phyloP scores from a whole-genome alignment of 2,329 filamentous ascomycete species.

The Curvularia sp. region DNA sequence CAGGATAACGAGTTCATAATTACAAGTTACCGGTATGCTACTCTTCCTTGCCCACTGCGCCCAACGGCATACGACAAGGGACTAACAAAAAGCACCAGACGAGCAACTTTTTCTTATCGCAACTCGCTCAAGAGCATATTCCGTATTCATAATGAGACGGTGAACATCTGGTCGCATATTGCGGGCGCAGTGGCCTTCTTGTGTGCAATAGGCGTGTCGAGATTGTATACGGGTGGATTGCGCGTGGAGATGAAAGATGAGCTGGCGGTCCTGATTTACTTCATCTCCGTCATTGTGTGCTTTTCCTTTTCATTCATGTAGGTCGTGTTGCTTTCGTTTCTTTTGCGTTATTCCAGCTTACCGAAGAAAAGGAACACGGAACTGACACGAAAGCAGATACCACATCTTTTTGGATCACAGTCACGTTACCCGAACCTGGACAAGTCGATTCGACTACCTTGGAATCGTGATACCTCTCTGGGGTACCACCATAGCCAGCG shows the following conservation, averaged over 20 bases:
- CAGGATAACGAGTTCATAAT: conserved; percentile 18
- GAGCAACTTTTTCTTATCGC: conserved; percentile 6
- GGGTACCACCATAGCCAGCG: conserved; percentile 82
- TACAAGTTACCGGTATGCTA: conserved; percentile 4
- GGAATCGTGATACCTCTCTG: conserved; percentile 75
- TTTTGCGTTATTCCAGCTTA: not conserved
- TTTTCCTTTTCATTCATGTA: conserved; percentile 19
- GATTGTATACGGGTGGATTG: not conserved
- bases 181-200: conserved; percentile 4
- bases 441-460: conserved; percentile 89
- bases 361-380: not conserved
- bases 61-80: not conserved
- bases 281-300: conserved; percentile 10
- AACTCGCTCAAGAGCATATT: conserved; percentile 7
- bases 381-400: conserved; percentile 59
- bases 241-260: conserved; percentile 1
- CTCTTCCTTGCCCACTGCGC: not conserved
- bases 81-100: not conserved
- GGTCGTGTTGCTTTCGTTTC: conserved; percentile 41
- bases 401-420: conserved; percentile 86
- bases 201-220: not conserved
- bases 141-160: conserved; percentile 13
- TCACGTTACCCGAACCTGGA: conserved; percentile 73
- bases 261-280: conserved; percentile 11
- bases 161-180: conserved; percentile 18